Evolutionary conservation across 1,284 basidiomycete genomes (phyloP).

Genomic region (Puccinia sorghi): DNA sequence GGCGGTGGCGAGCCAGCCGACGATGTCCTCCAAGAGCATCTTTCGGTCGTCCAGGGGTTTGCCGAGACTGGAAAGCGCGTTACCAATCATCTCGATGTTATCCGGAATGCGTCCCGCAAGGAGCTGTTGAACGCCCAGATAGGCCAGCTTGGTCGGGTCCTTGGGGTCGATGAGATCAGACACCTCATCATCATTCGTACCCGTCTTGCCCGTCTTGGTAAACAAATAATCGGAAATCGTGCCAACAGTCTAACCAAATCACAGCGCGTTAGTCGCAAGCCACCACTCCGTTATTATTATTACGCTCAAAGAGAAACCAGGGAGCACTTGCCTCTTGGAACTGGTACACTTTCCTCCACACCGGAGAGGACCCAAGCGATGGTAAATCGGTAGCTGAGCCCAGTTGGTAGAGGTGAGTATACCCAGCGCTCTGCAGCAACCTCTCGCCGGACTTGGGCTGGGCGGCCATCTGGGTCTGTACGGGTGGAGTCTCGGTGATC

Average conservation of each 20-base stretch:
- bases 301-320: not conserved
- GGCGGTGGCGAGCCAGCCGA: constrained; percentile 39
- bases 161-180: constrained; percentile 29
- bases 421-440: constrained; percentile 42
- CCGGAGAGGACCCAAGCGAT: constrained; percentile 7
- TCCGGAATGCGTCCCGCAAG: constrained; percentile 43
- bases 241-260: constrained; percentile 12
- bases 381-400: constrained; percentile 45
- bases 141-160: constrained; percentile 35
- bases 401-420: constrained; percentile 43
- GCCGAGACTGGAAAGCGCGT: constrained; percentile 27
- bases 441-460: constrained; percentile 38
- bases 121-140: constrained; percentile 42
- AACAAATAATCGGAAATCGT: constrained; percentile 41
- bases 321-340: constrained; percentile 32
- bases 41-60: constrained; percentile 47
- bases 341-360: constrained; percentile 43
- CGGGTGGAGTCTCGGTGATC: constrained; percentile 9
- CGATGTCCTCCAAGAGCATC: constrained; percentile 42
- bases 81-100: constrained; percentile 17
- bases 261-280: not conserved
- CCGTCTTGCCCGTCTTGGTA: constrained; percentile 26
- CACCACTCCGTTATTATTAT: too few relatives aligned
- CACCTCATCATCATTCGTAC: constrained; percentile 24
- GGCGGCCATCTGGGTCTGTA: constrained; percentile 1